Percentiles rank a stretch among this genome's conserved stretches.
These are phyloP conservation scores for Suillus variegatus DNA, from an alignment of 768 basidiomycete species.

Conservation along the genomic window DNA sequence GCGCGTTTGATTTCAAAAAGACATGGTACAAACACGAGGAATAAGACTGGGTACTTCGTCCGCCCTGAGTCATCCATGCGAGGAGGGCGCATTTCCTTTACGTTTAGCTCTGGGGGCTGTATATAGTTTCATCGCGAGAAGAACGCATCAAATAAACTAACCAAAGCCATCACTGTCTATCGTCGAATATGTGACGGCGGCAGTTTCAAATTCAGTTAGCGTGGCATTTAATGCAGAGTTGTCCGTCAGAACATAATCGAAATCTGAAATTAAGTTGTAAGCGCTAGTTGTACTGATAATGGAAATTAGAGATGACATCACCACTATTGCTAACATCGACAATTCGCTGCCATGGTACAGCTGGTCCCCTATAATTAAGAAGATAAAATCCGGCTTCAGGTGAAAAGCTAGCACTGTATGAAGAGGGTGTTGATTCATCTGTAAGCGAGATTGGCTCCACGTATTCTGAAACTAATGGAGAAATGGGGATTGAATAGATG, in stretches of 20 bases:
- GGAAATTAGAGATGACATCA: conserved; percentile 26
- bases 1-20: background rate
- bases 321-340: conserved; percentile 52
- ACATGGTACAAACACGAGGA: conserved; percentile 62
- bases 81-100: conserved; percentile 88
- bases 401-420: conserved; percentile 74
- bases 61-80: conserved; percentile 94
- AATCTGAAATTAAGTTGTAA: conserved; percentile 39
- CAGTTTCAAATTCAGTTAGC: conserved; percentile 67
- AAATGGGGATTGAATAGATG: conserved; percentile 78
- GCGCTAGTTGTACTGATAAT: conserved; percentile 6
- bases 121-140: conserved; percentile 20
- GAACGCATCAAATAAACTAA: conserved; percentile 30
- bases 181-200: conserved; percentile 69
- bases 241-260: conserved; percentile 65
- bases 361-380: conserved; percentile 77
- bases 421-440: conserved; percentile 51
- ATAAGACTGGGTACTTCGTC: conserved; percentile 93
- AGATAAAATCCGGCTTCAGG: conserved; percentile 86
- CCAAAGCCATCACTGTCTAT: conserved; percentile 83
- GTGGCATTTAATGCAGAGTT: conserved; percentile 69
- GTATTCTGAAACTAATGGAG: conserved; percentile 40
- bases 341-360: conserved; percentile 85
- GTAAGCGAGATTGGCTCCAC: conserved; percentile 51
- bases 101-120: conserved; percentile 70